Evolutionary conservation across 495 filamentous ascomycete genomes (phyloP).

Genomic region (Aspergillus cavernicola): DNA sequence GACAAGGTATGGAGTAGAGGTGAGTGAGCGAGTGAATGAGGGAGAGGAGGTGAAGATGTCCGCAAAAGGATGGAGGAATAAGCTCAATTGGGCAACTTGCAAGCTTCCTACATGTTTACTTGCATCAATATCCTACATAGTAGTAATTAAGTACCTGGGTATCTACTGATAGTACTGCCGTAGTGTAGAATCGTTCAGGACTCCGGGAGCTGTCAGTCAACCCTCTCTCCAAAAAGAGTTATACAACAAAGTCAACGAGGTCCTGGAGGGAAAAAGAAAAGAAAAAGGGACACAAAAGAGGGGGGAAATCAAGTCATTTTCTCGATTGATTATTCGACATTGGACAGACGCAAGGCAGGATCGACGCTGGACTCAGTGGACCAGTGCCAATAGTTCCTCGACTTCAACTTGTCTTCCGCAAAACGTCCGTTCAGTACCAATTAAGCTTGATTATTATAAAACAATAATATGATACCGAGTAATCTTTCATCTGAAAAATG

Average conservation of each 20-base stretch:
- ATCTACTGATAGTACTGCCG: too few relatives aligned
- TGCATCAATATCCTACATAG: too few relatives aligned
- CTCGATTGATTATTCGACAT: background rate
- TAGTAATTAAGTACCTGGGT: too few relatives aligned
- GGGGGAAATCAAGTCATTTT: background rate
- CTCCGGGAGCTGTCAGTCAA: too few relatives aligned
- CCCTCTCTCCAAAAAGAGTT: background rate
- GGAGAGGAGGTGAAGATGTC: background rate
- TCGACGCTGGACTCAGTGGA: constrained; percentile 1
- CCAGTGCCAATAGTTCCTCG: background rate
- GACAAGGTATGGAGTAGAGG: background rate
- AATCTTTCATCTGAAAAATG: too few relatives aligned
- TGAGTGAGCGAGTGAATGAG: background rate
- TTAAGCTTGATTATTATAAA: constrained; percentile 5
- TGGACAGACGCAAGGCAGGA: constrained; percentile 4
- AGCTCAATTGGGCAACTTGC: background rate
- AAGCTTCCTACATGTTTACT: constrained; percentile 17
- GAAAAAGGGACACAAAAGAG: background rate
- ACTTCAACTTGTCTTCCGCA: background rate
- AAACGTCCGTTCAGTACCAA: background rate
- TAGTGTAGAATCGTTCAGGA: too few relatives aligned
- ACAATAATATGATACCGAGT: too few relatives aligned
- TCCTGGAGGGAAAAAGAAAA: background rate
- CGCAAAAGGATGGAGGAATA: too few relatives aligned
- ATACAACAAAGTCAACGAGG: background rate